Conservation (phyloP, 768 basidiomycete genomes). For the Suillus discolor region DNA sequence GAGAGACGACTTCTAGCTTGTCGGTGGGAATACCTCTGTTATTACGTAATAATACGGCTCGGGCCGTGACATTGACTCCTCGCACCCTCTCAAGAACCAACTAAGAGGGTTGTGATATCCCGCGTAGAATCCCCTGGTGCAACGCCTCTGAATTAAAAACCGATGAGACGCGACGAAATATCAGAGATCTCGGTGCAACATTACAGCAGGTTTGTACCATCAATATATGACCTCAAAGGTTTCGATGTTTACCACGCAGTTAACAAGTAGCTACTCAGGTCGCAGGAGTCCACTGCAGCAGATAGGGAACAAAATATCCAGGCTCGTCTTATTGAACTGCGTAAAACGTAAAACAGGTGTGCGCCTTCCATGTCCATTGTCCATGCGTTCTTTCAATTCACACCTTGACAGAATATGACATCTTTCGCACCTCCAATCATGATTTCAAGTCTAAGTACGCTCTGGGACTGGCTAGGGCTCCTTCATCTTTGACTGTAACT, state of each 20-base stretch:
- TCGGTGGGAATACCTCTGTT: no score
- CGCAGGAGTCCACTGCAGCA: constrained; percentile 31
- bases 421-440: constrained; percentile 27
- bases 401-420: constrained; percentile 25
- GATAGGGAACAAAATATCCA: constrained; percentile 50
- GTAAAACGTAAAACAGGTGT: constrained; percentile 33
- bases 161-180: constrained; percentile 39
- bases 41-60: constrained; percentile 38
- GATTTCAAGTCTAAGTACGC: constrained; percentile 19
- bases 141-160: constrained; percentile 65
- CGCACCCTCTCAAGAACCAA: constrained; percentile 55
- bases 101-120: constrained; percentile 47
- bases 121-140: constrained; percentile 71
- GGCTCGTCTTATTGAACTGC: constrained; percentile 41
- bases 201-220: constrained; percentile 38
- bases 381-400: background rate
- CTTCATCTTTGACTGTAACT: constrained; percentile 21
- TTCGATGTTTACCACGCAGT: background rate
- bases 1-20: no score
- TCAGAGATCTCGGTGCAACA: constrained; percentile 36
- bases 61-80: constrained; percentile 74
- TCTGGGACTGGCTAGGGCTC: constrained; percentile 16
- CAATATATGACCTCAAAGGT: background rate
- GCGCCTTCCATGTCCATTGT: constrained; percentile 19
- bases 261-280: constrained; percentile 23